These are phyloP conservation scores for Porogramme epimiltina DNA, from an alignment of 1,284 basidiomycete genomes.

Conservation along the genomic window DNA sequence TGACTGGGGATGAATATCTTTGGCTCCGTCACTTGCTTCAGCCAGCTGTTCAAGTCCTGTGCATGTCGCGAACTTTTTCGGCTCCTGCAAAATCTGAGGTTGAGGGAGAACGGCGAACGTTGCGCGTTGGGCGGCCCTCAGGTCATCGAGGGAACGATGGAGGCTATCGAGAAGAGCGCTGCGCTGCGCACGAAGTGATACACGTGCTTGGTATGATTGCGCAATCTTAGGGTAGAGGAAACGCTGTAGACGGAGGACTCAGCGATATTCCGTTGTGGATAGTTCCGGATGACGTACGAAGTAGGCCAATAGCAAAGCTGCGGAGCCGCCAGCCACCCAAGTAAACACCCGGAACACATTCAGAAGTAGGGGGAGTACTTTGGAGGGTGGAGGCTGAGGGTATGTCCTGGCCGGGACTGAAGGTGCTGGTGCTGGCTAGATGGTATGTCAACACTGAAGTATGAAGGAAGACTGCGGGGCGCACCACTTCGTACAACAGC, in stretches of 20 bases:
- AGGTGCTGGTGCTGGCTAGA: slow-evolving; percentile 56
- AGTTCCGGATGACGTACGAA: slow-evolving; percentile 28
- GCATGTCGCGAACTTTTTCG: slow-evolving; percentile 44
- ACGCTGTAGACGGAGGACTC: slow-evolving; percentile 46
- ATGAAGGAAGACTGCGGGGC: slow-evolving; percentile 24
- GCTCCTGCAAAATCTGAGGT: slow-evolving; percentile 50
- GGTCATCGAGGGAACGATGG: slow-evolving; percentile 48
- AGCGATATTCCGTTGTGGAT: not conserved
- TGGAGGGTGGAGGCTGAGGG: slow-evolving; percentile 69
- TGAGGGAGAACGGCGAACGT: slow-evolving; percentile 58
- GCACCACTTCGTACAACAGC: slow-evolving; percentile 59
- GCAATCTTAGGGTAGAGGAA: slow-evolving; percentile 68
- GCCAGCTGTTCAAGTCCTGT: slow-evolving; percentile 49
- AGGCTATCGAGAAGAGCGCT: slow-evolving; percentile 53
- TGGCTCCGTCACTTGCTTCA: slow-evolving; percentile 34
- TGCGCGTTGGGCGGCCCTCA: slow-evolving; percentile 55
- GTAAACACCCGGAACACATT: slow-evolving; percentile 49
- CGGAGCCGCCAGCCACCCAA: slow-evolving; percentile 69
- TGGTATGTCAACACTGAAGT: slow-evolving; percentile 4
- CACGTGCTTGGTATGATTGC: slow-evolving; percentile 58
- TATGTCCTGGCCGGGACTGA: slow-evolving; percentile 70
- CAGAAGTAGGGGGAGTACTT: slow-evolving; percentile 63
- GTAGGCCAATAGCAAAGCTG: slow-evolving; percentile 59
- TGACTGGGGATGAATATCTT: slow-evolving; percentile 49
- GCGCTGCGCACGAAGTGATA: slow-evolving; percentile 61